Base-by-base conservation (phyloP, 2,329 filamentous ascomycete species). In the Epichloe sibirici region DNA sequence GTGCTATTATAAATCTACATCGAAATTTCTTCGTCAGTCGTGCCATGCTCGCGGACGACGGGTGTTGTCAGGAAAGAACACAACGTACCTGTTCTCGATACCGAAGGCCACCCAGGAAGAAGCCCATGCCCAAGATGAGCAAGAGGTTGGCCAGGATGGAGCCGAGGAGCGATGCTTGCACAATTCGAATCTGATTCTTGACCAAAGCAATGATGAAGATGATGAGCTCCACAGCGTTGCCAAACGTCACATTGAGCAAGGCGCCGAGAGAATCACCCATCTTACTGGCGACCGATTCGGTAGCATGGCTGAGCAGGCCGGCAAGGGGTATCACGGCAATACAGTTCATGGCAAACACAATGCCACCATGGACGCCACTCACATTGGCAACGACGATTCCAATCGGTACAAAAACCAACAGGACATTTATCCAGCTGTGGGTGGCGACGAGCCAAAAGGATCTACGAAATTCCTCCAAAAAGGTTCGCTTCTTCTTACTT, bases 61-160 rank as follows among this genome's bases (percentile, higher is more conserved):
- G 37, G 37, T 5, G 7, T 13, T n/a, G 8, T n/a, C 4, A 28
- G 3, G 5, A 47, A 47, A 8, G 25, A 7, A 12, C 8, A n/a
- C 23, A 34, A 8, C 48, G 56, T 62, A 82, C 82, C 74, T 95
- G 90, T 72, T 96, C 90, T 65, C 86, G 85, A 67, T 82, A 95
- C 57, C 89, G 83, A 51, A 95, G 72, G 57, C 90, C 90, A 63
- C 90, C 90, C 25, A 94, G 71, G 50, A 95, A 78, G 68, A 96
- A 95, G 53, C 84, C 83, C 89, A 95, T 95, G 62, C 90, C 90
- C 60, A 96, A 71, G 63, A 95, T 95, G 55, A 95, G 77, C 25
- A 96, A 75, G 52, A 95, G 71, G 63, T 95, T 95, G 57, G 90
- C 86, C 58, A 96, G 72, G 61, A 96, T 95, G 2, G 89, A 95